A percentile compares a stretch with the other conserved stretches of the same genome.
These are phyloP conservation scores for Coniella lustricola DNA, from an alignment of 2,329 filamentous ascomycete species.

Conservation along the genomic window DNA sequence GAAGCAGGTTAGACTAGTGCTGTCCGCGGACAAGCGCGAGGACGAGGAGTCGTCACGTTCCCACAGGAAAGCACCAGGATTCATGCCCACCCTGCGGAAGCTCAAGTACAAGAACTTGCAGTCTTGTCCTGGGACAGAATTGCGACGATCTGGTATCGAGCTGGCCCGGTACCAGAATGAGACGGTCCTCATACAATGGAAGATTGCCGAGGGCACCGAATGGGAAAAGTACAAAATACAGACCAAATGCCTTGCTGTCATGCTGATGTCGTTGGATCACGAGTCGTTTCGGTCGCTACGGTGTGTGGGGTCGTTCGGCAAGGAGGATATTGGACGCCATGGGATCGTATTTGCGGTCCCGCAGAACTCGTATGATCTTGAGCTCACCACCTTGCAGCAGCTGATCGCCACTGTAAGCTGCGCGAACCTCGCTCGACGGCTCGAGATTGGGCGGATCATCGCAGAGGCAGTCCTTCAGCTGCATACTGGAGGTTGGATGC, in stretches of 20 bases:
- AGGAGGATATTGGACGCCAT: conserved; percentile 11
- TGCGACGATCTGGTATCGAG: conserved; percentile 13
- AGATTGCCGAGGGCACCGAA: conserved; percentile 10
- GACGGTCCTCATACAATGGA: conserved; percentile 20
- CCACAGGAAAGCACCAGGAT: not conserved
- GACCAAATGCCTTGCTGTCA: conserved; percentile 17
- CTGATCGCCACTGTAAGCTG: conserved; percentile 8
- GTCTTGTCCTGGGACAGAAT: not conserved
- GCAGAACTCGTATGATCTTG: conserved; percentile 11
- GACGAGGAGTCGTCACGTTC: conserved; percentile 18
- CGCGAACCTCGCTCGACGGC: conserved; percentile 14
- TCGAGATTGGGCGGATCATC: conserved; percentile 18
- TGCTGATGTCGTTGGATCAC: conserved; percentile 17
- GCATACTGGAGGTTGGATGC: conserved; percentile 26
- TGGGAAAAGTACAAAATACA: conserved; percentile 16
- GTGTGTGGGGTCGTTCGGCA: conserved; percentile 18
- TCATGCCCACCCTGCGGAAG: conserved; percentile 2
- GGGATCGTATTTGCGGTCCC: conserved; percentile 17
- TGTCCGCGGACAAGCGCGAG: conserved; percentile 18
- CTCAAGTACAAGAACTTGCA: not conserved
- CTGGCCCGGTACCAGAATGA: conserved; percentile 15
- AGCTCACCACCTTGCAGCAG: conserved; percentile 13
- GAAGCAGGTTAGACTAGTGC: conserved; percentile 19
- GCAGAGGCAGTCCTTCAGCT: conserved; percentile 23
- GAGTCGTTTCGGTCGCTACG: conserved; percentile 18